Base-by-base conservation (phyloP, 768 basidiomycete genomes). In the Lactarius deliciosus region DNA sequence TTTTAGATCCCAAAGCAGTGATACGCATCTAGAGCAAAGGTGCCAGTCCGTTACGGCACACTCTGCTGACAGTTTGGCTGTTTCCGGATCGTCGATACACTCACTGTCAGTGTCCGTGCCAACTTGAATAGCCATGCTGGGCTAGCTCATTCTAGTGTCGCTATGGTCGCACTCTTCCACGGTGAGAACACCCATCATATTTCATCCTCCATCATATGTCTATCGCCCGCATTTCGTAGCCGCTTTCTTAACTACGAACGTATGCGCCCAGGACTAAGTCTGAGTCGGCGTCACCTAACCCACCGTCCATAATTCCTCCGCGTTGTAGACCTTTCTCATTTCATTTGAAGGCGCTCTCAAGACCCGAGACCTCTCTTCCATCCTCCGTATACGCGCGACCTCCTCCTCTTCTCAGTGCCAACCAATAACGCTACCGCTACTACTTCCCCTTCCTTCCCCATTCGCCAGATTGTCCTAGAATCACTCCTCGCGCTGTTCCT, bases 231-330 rank as follows among this genome's bases (percentile, higher is more conserved):
- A 45, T 40, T 16, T 43, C 69, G 5, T 72, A 92, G 91, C 90
- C 55, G 88, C 90, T 22, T 92, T 86, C 75, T 92, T 91, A 20
- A 85, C 88, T 92, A 91, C 75, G 90, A 92, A 79, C 85, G 91
- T 88, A 62, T 73, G 88, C 80, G 38, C 40, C 34, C 25, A 40
- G 11, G 13, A 32, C 16, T 20, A 36, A 47, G n/a, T 50, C 47
- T 11, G 47, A 50, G 16, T 47, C 28, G 13, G 30, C 32, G 20
- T 56, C 34, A 50, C 34, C 28, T 34, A 40, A 38, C 54, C 56
- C 18, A 62, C 34, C 5, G 32, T 56, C 62, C 61, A 56, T 55
- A 60, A 30, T 30, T 6, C 30, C 30, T 30, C 30, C 6, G 30
- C 40, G 20, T 62, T 25, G 47, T 65, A 93, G 91, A 94, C 74